Evolutionary conservation across 2,329 filamentous ascomycete species (phyloP), one percentile per base, ranked within the genome.

Genomic region (Cladophialophora bantiana): DNA sequence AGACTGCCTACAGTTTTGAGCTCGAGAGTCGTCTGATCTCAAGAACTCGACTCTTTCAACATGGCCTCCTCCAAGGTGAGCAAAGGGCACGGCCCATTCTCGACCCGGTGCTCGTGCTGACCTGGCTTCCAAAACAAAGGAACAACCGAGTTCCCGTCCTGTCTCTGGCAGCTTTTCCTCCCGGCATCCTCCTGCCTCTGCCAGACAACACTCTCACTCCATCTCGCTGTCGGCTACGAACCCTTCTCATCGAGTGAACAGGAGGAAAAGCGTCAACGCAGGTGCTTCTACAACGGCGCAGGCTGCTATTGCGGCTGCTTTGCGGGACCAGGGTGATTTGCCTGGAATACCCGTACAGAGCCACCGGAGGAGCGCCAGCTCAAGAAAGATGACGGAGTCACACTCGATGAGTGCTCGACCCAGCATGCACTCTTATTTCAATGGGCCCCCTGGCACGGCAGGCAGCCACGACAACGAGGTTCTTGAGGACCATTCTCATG

Each of bases 261-360:
- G 94, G 75, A 89, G 95, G 74, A 98, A 98, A 86, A 97, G 94
- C 81, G 93, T 96, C 77, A 89, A 87, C 77, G 93, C 92, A 68
- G 90, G 88, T 71, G 87, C 89, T 55, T 86, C 85, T 56, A 94
- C 91, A 79, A 88, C 90, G 54, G 89, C 91, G 18, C 92, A 91
- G 62, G 79, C 76, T 59, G 76, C 80, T 42, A 80, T 94, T 69
- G 90, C 91, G 36, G 90, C 91, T 35, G 91, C 89, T 59, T 81
- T 91, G 68, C 88, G 88, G 75, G 90, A 91, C 76, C 84, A 83
- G 60, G 81, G 81, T 67, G 88, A 90, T 72, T 70, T 84, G 85
- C 77, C 89, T 81, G 82, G 80, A 48, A 89, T 90, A 64, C 81
- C 83, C 63, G 83, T 84, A 74, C 62, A 66, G 31, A 79, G 81